Base-by-base conservation (phyloP, 2,329 filamentous ascomycete genomes). In the Hypoxylon sp. region DNA sequence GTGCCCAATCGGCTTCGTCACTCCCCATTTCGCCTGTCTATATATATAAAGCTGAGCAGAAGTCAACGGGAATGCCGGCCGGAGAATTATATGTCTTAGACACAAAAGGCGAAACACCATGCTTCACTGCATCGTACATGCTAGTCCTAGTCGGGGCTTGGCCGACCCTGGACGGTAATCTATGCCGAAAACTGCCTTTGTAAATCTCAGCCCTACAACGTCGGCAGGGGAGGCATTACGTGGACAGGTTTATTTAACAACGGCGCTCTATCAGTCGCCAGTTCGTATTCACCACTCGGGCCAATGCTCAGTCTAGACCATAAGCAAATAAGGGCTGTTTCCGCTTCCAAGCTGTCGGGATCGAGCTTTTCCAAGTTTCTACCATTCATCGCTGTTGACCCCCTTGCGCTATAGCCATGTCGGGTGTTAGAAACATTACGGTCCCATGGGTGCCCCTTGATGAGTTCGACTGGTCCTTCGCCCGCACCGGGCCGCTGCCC, bases 381-480 rank as follows among this genome's bases (percentile, higher is more conserved):
- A 31, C 42, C 11, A 27, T 50, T 42, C 33, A 48, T 35, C n/a
- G 20, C 31, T 31, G 31, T 59, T 17, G 25, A n/a, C 30, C n/a
- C n/a, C n/a, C 49, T 20, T 31, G 25, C 13, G 13, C 14, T 25
- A 20, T 50, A 61, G 35, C 8, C 11, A 68, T 68, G 66, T 68
- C 66, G 59, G 58, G 58, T 53, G 66, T 68, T 50, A 58, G 57
- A 58, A 66, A 68, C 10, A 61, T 68, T 10, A 68, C 66, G 8
- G 66, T 66, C 10, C 66, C 66, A n/a, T 68, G 66, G 66, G 66
- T 68, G n/a, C 66, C 66, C 25, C 54, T 68, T 22, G 61, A 68
- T 54, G 66, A 68, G 33, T 68, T 68, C 66, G 66, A 68, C 20
- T 68, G 66, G 66, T 65, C 61, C 8, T 68, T 68, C 40, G 57